Evolutionary conservation across 176 grass and related monocot genomes (phyloP).

Genomic region (Tuctoria greenei): DNA sequence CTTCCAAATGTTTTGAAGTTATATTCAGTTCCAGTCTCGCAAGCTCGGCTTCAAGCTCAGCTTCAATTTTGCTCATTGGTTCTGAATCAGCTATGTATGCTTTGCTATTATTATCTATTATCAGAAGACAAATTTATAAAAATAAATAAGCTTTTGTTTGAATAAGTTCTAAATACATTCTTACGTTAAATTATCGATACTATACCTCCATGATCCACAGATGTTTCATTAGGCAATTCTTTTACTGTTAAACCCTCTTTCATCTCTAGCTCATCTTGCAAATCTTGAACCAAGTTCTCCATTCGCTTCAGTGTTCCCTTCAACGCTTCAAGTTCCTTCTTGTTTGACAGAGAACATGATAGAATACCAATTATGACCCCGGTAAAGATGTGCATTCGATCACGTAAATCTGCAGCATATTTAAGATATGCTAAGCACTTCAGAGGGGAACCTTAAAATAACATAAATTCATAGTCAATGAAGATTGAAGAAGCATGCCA

Average conservation of each 20-base stretch:
- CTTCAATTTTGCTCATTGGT: constrained; percentile 92
- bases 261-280: constrained; percentile 94
- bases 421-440: constrained; percentile 26
- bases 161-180: background rate
- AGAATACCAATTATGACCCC: constrained; percentile 73
- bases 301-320: constrained; percentile 61
- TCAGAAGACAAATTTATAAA: constrained; percentile 19
- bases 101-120: constrained; percentile 41
- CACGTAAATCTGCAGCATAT: constrained; percentile 51
- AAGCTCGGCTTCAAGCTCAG: constrained; percentile 89
- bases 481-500: constrained; percentile 8
- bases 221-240: constrained; percentile 59
- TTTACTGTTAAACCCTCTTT: constrained; percentile 82
- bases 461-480: background rate
- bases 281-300: constrained; percentile 93
- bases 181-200: background rate
- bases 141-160: constrained; percentile 5
- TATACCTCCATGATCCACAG: constrained; percentile 36
- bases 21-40: constrained; percentile 81
- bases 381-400: constrained; percentile 49
- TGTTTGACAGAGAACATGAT: constrained; percentile 65
- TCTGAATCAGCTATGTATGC: constrained; percentile 25
- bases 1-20: constrained; percentile 45
- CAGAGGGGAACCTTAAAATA: background rate
- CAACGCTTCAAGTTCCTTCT: constrained; percentile 66